phyloP scores from a whole-genome alignment of 768 basidiomycete genomes.

The Boletus patriciae region DNA sequence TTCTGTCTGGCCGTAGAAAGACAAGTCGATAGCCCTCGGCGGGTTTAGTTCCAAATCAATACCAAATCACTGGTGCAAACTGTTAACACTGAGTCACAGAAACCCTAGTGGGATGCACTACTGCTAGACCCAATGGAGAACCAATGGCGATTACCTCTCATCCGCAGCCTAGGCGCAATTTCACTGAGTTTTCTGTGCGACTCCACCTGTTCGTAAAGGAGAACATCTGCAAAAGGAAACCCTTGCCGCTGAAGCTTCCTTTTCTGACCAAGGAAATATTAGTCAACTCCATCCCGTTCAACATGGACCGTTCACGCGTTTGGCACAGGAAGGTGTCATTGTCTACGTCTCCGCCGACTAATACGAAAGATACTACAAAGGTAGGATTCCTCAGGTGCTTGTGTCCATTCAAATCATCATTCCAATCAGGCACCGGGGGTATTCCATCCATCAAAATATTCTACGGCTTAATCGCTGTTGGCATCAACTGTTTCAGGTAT shows the following conservation, averaged over 20 bases:
- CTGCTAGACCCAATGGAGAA: background rate
- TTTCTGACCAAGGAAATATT: slow-evolving; percentile 4
- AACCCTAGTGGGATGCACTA: background rate
- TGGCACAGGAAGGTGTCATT: slow-evolving; percentile 25
- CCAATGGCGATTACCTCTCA: slow-evolving; percentile 12
- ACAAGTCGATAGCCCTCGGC: background rate
- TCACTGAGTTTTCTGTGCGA: background rate
- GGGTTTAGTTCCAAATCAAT: too few species aligned
- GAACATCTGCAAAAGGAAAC: slow-evolving; percentile 1
- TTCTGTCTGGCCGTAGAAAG: background rate
- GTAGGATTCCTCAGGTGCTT: background rate
- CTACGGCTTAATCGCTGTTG: slow-evolving; percentile 10
- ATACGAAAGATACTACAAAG: slow-evolving; percentile 2
- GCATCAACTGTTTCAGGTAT: slow-evolving; percentile 22
- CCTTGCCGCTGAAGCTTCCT: slow-evolving; percentile 8
- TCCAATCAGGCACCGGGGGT: slow-evolving; percentile 2
- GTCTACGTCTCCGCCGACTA: background rate
- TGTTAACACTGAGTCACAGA: background rate
- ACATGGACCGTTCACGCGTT: slow-evolving; percentile 9
- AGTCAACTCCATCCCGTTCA: background rate
- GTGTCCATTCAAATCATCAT: background rate
- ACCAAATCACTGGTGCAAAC: background rate
- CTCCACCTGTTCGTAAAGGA: background rate
- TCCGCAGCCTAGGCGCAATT: slow-evolving; percentile 8
- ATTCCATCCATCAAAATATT: slow-evolving; percentile 2